A percentile compares a stretch with the other conserved stretches of the same genome.
These are phyloP conservation scores for Liquidambar formosana DNA, from an alignment of 164 flowering plant species.

Conservation along the genomic window DNA sequence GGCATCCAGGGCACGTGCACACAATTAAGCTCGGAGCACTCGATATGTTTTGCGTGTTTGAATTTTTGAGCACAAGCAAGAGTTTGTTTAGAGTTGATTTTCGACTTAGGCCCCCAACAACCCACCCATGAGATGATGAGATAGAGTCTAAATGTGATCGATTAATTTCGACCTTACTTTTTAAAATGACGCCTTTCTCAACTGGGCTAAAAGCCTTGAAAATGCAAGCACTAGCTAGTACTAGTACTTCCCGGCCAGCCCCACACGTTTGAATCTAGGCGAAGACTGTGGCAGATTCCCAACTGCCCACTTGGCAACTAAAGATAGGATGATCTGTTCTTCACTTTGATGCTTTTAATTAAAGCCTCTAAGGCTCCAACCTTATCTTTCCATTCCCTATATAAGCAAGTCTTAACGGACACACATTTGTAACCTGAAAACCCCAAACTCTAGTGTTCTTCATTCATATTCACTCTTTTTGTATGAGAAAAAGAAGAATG, in stretches of 20 bases:
- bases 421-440: not conserved
- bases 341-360: no score
- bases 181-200: not conserved
- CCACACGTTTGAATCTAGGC: slow-evolving; percentile 1
- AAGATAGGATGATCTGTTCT: not conserved
- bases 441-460: not conserved
- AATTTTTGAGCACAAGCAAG: no score
- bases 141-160: no score
- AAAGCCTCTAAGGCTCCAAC: slow-evolving; percentile 3
- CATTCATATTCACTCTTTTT: not conserved
- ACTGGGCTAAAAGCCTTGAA: not conserved
- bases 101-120: no score
- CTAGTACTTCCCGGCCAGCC: not conserved
- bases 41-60: no score
- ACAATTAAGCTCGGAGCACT: no score
- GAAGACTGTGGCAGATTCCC: slow-evolving; percentile 24
- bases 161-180: no score
- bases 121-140: no score
- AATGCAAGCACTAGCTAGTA: no score
- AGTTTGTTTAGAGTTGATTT: no score
- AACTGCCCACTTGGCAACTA: slow-evolving; percentile 35
- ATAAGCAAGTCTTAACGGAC: not conserved
- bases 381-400: slow-evolving; percentile 1
- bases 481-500: slow-evolving; percentile 35
- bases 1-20: no score